A percentile compares a stretch with the other conserved stretches of the same genome.
phyloP scores from a whole-genome alignment of 257 asterid species.

The Scutellaria barbata region DNA sequence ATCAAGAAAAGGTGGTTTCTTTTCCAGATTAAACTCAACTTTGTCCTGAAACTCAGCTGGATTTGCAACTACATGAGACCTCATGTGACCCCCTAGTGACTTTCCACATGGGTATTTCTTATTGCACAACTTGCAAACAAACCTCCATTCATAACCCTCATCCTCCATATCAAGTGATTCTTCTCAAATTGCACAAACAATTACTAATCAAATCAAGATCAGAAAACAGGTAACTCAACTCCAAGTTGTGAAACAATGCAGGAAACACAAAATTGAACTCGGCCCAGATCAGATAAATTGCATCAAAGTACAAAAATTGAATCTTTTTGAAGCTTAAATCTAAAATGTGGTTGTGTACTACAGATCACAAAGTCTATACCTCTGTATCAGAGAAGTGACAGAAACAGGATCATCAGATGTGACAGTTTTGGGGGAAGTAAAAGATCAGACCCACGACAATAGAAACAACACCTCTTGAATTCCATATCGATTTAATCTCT shows the following conservation, averaged over 20 bases:
- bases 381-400: conserved; percentile 33
- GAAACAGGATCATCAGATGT: conserved; percentile 49
- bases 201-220: conserved; percentile 30
- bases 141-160: conserved; percentile 54
- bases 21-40: conserved; percentile 45
- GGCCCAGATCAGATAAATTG: conserved; percentile 48
- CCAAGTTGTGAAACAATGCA: conserved; percentile 31
- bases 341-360: conserved; percentile 50
- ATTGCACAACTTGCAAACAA: conserved; percentile 68
- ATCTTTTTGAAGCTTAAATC: conserved; percentile 37
- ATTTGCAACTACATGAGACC: conserved; percentile 72
- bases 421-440: conserved; percentile 55
- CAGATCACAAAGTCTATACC: conserved; percentile 53
- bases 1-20: conserved; percentile 39
- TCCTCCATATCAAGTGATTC: conserved; percentile 40
- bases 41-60: conserved; percentile 64
- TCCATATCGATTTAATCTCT: conserved; percentile 43
- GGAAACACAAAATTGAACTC: conserved; percentile 21
- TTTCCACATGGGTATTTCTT: conserved; percentile 82
- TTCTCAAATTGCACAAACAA: conserved; percentile 17
- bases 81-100: conserved; percentile 86
- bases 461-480: conserved; percentile 38
- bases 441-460: conserved; percentile 41
- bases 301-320: conserved; percentile 11
- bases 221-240: conserved; percentile 34